phyloP scores from a whole-genome alignment of 2,329 filamentous ascomycete genomes.

The Apiospora malaysiana region DNA sequence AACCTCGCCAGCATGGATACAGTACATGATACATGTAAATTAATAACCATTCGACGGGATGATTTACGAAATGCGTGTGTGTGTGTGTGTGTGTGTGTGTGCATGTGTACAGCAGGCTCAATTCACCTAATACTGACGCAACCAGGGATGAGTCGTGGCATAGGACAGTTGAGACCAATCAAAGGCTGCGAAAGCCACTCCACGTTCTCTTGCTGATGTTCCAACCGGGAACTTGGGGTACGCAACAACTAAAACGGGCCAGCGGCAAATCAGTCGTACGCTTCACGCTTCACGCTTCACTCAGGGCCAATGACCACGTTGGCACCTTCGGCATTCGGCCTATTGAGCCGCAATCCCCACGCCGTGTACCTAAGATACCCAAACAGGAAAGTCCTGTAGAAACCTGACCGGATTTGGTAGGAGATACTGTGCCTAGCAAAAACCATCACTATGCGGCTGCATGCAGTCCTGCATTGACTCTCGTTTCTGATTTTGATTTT shows the following conservation, averaged over 20 bases:
- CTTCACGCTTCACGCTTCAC: background rate
- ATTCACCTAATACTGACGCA: background rate
- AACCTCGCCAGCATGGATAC: background rate
- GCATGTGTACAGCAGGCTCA: background rate
- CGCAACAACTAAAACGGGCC: constrained; percentile 8
- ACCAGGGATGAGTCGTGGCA: constrained; percentile 16
- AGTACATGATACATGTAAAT: no score
- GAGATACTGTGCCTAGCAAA: constrained; percentile 8
- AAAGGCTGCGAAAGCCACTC: constrained; percentile 5
- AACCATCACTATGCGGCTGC: background rate
- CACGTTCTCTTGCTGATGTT: constrained; percentile 17
- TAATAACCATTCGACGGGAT: constrained; percentile 8
- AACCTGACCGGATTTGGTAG: background rate
- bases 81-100: background rate
- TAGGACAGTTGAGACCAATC: constrained; percentile 8
- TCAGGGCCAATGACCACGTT: constrained; percentile 4
- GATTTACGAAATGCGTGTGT: background rate
- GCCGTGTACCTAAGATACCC: background rate
- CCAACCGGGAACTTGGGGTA: constrained; percentile 19
- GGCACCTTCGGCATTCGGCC: constrained; percentile 18
- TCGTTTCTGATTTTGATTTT: background rate
- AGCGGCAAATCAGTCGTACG: constrained; percentile 1
- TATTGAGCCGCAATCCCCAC: constrained; percentile 19
- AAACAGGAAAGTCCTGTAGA: background rate
- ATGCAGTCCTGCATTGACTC: background rate